Evolutionary conservation across 352 stramenopile species (phyloP), one percentile per base, ranked within the genome.

Genomic region (Phytopythium delawarense): DNA sequence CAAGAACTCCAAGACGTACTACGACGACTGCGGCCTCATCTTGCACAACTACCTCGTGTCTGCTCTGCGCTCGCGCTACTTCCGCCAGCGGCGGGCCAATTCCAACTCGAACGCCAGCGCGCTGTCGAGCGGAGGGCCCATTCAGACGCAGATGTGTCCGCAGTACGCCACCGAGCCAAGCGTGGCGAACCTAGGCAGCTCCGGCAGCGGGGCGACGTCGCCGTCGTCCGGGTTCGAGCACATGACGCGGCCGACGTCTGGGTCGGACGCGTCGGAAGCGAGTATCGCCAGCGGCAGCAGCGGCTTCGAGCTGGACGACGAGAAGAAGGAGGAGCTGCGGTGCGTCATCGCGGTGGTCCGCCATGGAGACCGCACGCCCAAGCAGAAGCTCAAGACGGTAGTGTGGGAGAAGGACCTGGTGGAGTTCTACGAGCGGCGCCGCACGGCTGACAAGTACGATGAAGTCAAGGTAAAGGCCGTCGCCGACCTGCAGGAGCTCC

Each of bases 321-420:
- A 94, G 48, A 83, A 87, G 57, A 86, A 97, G 59, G 96, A 99
- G 72, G 97, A 99, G 69, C 75, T 99, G 32, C 92, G 98, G 30
- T 99, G 97, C 67, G 97, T 99, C 20, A 99, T 99, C 69, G 97
- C 97, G 9, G 91, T 99, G 42, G 89, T 99, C 52, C 88, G 98
- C 34, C 98, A 99, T 70, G 98, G 97, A 12, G 98, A 99, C 75
- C 84, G 98, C 49, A 99, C 98, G 11, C 98, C 98, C 0, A 99
- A 99, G 78, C 97, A 99, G 74, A 99, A 99, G 68, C 83, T 98
- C 30, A 98, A 98, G 72, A 97, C 96, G 7, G 76, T 94, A 23
- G 81, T 97, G 48, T 93, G 81, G 69, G 87, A 96, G 52, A 81
- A 85, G 28, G 77, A 88, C 25, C 75, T 98, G 11, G 75, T 98